Evolutionary conservation across 177 flowering plant genomes (phyloP), one percentile per base, ranked within the genome.

Genomic region (Vitis hybrid): DNA sequence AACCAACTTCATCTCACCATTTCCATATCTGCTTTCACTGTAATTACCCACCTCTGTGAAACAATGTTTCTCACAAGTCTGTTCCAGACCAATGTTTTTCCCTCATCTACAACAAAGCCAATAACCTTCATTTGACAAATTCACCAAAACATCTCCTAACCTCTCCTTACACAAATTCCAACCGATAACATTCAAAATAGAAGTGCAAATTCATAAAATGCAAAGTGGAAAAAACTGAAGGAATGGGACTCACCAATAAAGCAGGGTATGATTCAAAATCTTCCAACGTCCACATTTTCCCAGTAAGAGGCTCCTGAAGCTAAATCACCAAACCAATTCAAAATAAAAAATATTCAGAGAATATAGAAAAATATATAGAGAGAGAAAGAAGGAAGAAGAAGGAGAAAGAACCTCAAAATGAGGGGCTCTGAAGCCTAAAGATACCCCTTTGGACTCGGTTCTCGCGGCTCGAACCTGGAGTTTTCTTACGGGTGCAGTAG

Each of bases 261-360:
- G 95, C 94, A 58, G 94, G 97, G 77, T 88, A 75, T 11, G 87
- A 66, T 76, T 95, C 95, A 76, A 92, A 95, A 73, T 91, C 97
- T 15, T 88, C 94, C 77, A 92, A 78, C 15, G 70, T 83, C 97
- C 97, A 95, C 14, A 77, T 70, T 75, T 87, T 92, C 67, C 97
- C 97, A 50, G 98, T 90, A 17, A 92, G 91, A 54, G 98, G 97
- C 86, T 92, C 97, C 50, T 84, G 76, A 47, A 92, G 85, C 97
- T 92, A 69, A 51, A 76, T 15, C 68, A 33, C 47, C 28, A 20
- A 53, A 66, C 2, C 24, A 49, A 53, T 24, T 10, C 54, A 55
- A 67, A 12, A 44, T 61, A 13, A 33, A 70, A 52, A 2, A 54
- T 13, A 13, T 31, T 15, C 13, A 73, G 60, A 12, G 3, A 49